Percentiles rank a stretch among this genome's conserved stretches.
These are phyloP conservation scores for Puya raimondii DNA, from an alignment of 176 grass and related monocot genomes.

Conservation along the genomic window DNA sequence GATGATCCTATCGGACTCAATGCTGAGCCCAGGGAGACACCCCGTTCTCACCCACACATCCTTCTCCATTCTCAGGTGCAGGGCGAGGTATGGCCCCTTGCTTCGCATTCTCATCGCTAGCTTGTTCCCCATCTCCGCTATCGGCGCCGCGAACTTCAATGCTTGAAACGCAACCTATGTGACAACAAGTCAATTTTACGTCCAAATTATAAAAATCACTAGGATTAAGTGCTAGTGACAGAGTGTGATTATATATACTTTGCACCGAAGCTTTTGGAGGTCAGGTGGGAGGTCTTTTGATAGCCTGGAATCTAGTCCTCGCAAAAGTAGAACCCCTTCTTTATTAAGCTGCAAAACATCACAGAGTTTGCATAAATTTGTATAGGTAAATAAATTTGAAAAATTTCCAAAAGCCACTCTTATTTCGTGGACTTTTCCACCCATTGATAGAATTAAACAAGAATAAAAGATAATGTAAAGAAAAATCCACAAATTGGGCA, in stretches of 20 bases:
- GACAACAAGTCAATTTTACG: neutral
- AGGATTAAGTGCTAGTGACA: neutral
- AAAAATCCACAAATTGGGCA: neutral
- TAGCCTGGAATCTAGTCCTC: slow-evolving; percentile 42
- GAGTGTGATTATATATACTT: slow-evolving; percentile 18
- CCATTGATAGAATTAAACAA: too few relatives aligned
- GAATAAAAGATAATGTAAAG: too few relatives aligned
- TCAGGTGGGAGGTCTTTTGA: slow-evolving; percentile 42
- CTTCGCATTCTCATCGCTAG: slow-evolving; percentile 31
- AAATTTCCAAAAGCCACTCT: neutral
- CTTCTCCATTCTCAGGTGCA: slow-evolving; percentile 45
- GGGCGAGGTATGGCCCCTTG: slow-evolving; percentile 38
- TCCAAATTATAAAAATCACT: neutral
- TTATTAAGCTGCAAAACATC: slow-evolving; percentile 30
- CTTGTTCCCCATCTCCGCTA: slow-evolving; percentile 29
- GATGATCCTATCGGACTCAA: slow-evolving; percentile 21
- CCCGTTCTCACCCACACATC: slow-evolving; percentile 49
- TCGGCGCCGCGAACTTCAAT: slow-evolving; percentile 24
- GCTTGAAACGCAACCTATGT: slow-evolving; percentile 43
- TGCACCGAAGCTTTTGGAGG: slow-evolving; percentile 54
- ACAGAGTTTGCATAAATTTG: neutral
- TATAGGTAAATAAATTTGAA: neutral
- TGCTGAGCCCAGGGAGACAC: slow-evolving; percentile 32
- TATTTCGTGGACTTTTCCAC: too few relatives aligned
- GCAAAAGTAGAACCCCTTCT: slow-evolving; percentile 44